Base-by-base conservation (phyloP, 345 rosid species). In the Murraya koenigii region DNA sequence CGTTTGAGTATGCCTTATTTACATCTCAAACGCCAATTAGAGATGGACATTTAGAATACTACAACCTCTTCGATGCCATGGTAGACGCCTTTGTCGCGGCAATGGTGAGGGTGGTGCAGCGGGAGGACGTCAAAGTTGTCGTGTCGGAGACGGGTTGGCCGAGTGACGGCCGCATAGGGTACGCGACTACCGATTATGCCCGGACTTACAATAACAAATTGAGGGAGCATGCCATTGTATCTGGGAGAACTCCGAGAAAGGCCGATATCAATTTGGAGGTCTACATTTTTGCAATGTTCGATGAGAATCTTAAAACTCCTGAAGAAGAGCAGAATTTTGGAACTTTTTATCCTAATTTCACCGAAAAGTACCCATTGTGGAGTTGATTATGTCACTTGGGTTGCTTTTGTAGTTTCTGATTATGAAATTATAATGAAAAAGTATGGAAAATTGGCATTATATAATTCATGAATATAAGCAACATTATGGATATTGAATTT, bases 271-370 rank as follows among this genome's bases (percentile, higher is more conserved):
- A 78, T 23, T 28, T 78, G 81, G 73, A 82, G 47, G 78, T 67
- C 22, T 78, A 72, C 71, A 23, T 82, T n/a, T 84, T 65, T 63
- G 76, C 68, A 2, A 80, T 82, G 81, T 84, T 76, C 67, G 74
- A 80, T 26, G 79, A 84, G 77, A 41, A 86, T 56, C 28, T 60
- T 32, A 80, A 66, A 47, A 11, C 66, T 3, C 64, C 67, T 2
- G 82, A 68, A 1, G 44, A 17, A 1, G 72, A 62, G 52, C 79
- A 75, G 38, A 69, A 78, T 66, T 82, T 80, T 36, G 80, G 84
- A 11, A 55, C 70, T 7, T 86, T 86, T 69, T 28, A 76, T 77
- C 66, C 83, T 3, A 71, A 82, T 62, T 63, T 79, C 44, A 75
- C 66, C 0, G 72, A 78, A 17, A 78, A 72, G 5, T 84, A 82